Conservation (phyloP, 163 green algal genomes). For the Chlamydomonas reinhardtii region DNA sequence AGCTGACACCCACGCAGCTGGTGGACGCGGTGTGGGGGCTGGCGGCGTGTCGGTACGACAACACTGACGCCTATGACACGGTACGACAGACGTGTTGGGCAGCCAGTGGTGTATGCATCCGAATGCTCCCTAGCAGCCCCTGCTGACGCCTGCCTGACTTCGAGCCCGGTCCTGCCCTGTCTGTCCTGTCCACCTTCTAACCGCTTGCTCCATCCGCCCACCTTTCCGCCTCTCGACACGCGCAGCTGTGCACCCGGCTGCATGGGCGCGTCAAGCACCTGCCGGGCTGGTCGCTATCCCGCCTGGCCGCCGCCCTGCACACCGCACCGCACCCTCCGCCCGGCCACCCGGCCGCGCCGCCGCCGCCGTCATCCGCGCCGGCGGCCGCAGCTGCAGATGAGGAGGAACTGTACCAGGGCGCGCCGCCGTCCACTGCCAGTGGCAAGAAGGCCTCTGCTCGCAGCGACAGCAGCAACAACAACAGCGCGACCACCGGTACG, state of each 20-base stretch:
- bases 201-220: too few species aligned
- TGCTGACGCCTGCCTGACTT: too few species aligned
- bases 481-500: neutral
- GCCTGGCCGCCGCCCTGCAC: constrained; percentile 17
- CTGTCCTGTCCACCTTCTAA: too few species aligned
- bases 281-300: constrained; percentile 14
- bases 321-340: neutral
- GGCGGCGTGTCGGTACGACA: constrained; percentile 32
- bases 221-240: too few species aligned
- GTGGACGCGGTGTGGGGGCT: constrained; percentile 19
- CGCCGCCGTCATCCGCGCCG: neutral
- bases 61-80: constrained; percentile 2
- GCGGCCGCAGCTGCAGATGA: neutral
- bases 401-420: neutral
- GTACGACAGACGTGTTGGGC: too few species aligned
- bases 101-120: too few species aligned
- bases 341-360: neutral
- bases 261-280: neutral
- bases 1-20: neutral
- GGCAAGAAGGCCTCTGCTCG: too few species aligned
- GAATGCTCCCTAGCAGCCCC: too few species aligned
- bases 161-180: too few species aligned
- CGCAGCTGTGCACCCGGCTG: constrained; percentile 2
- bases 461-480: too few species aligned
- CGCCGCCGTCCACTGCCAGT: neutral